A percentile compares a stretch with the other conserved stretches of the same genome.
Conservation (phyloP, 225 moss, liverwort and hornwort genomes). For the Rhytidiadelphus loreus region DNA sequence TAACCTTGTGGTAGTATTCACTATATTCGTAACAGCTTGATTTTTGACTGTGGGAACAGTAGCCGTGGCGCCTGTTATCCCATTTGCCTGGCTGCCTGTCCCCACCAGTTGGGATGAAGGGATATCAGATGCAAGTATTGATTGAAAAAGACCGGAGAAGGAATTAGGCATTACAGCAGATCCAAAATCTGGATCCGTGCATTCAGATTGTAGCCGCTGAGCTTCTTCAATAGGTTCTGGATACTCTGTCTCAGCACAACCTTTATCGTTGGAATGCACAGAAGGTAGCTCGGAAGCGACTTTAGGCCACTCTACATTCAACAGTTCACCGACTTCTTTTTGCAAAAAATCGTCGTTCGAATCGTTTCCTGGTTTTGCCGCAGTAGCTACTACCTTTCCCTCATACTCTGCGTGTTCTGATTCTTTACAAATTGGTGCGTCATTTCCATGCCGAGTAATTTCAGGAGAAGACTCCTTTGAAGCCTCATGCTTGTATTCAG, state of each 20-base stretch:
- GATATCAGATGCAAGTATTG: constrained; percentile 20
- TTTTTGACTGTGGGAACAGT: not conserved
- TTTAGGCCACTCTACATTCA: not conserved
- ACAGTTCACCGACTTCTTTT: not conserved
- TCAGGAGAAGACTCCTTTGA: not conserved
- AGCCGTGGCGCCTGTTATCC: not conserved
- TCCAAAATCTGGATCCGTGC: not conserved
- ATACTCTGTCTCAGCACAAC: not conserved
- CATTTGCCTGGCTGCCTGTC: not conserved
- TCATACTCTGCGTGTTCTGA: not conserved
- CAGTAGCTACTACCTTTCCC: not conserved
- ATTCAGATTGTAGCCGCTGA: constrained; percentile 1
- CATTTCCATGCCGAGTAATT: not conserved
- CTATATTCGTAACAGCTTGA: not conserved
- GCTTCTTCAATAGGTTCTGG: constrained; percentile 1
- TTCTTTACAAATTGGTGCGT: constrained; percentile 1
- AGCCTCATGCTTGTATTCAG: not conserved
- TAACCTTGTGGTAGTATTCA: constrained; percentile 8
- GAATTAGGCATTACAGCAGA: not conserved
- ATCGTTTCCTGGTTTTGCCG: not conserved
- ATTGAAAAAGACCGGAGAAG: constrained; percentile 36
- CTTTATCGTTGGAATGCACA: not conserved
- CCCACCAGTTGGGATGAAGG: constrained; percentile 21
- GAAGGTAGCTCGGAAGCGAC: not conserved
- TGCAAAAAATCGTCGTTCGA: not conserved